Conservation (phyloP, 805 yeast genomes). For the Myxozyma melibiosi region DNA sequence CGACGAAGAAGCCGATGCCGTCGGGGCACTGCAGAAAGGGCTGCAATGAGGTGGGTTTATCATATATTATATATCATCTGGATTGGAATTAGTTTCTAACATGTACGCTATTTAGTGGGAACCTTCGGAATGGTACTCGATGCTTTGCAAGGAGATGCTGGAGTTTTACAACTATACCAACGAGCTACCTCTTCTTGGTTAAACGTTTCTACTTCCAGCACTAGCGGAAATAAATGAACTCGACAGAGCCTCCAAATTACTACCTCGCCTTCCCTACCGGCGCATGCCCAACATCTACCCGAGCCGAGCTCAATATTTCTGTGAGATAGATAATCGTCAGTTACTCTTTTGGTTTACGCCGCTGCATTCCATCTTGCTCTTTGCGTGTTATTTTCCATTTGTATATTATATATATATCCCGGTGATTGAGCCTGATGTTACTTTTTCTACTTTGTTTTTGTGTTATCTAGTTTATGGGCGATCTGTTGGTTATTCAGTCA, state of each 20-base stretch:
- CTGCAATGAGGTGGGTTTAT: constrained; percentile 28
- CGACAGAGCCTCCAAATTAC: too few relatives aligned
- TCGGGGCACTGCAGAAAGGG: constrained; percentile 24
- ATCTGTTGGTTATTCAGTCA: too few relatives aligned
- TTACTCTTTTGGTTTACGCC: background rate
- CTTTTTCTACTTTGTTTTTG: too few relatives aligned
- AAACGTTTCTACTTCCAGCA: background rate
- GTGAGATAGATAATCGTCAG: too few relatives aligned
- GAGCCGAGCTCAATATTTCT: too few relatives aligned
- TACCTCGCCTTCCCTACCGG: too few relatives aligned
- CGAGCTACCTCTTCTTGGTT: constrained; percentile 34
- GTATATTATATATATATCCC: background rate
- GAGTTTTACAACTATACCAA: constrained; percentile 33
- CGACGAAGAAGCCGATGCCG: constrained; percentile 35
- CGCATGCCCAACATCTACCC: too few relatives aligned
- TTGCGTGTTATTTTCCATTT: background rate
- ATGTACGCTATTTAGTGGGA: constrained; percentile 31
- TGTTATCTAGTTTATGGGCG: too few relatives aligned
- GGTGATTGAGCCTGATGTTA: too few relatives aligned
- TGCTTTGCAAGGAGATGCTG: constrained; percentile 36
- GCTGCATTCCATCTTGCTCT: background rate
- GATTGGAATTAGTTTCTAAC: too few relatives aligned
- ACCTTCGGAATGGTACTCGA: constrained; percentile 35
- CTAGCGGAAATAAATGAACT: too few relatives aligned
- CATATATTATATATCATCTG: background rate